Evolutionary conservation across 2,329 filamentous ascomycete species (phyloP).

Genomic region (Erysiphe pulchra): DNA sequence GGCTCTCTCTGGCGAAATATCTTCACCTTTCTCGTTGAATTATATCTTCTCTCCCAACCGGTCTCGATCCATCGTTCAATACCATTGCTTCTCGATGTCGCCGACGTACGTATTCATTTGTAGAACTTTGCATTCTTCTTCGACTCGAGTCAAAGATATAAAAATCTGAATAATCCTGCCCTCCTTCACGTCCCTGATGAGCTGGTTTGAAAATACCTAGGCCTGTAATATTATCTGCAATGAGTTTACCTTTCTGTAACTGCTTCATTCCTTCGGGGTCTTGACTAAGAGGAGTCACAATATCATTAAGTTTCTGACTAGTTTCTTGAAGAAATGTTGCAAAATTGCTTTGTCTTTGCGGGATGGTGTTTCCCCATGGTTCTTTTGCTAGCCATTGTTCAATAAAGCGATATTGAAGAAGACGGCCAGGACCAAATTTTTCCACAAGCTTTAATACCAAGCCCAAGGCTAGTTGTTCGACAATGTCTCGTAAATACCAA

Average conservation of each 20-base stretch:
- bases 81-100: conserved; percentile 75
- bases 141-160: conserved; percentile 14
- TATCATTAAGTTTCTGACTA: conserved; percentile 18
- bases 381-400: conserved; percentile 52
- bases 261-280: conserved; percentile 7
- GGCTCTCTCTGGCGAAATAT: background rate
- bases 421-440: conserved; percentile 22
- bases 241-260: conserved; percentile 9
- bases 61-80: conserved; percentile 59
- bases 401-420: conserved; percentile 38
- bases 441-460: conserved; percentile 30
- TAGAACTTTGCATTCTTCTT: conserved; percentile 26
- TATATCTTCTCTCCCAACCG: conserved; percentile 50
- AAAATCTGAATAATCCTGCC: conserved; percentile 14
- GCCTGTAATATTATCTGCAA: conserved; percentile 16
- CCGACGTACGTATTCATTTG: conserved; percentile 48
- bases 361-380: conserved; percentile 33
- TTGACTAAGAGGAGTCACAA: conserved; percentile 16
- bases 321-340: conserved; percentile 9
- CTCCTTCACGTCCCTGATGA: conserved; percentile 23
- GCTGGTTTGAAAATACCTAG: conserved; percentile 17
- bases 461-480: conserved; percentile 32
- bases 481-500: conserved; percentile 33
- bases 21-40: conserved; percentile 25
- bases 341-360: conserved; percentile 28